These are phyloP conservation scores for Carallia brachiata DNA, from an alignment of 345 rosid genomes.

Conservation along the genomic window DNA sequence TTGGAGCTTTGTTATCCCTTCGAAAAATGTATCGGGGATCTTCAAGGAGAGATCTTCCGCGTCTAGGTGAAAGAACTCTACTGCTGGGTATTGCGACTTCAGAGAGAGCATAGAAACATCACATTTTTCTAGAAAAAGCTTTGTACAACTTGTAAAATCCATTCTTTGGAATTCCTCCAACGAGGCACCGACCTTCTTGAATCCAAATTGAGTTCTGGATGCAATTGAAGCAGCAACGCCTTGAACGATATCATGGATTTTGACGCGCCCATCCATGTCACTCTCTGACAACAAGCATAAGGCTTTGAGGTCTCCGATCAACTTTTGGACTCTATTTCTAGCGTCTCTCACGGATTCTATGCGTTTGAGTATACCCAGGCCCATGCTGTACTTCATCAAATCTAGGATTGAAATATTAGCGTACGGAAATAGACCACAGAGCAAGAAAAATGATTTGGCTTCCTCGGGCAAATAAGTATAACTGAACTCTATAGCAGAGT, in stretches of 20 bases:
- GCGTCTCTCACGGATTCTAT: not conserved
- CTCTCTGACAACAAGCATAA: not conserved
- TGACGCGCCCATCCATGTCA: not conserved
- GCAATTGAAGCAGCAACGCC: not conserved
- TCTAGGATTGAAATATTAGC: not conserved
- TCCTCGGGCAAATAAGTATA: constrained; percentile 5
- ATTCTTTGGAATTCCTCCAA: not conserved
- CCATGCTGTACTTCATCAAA: constrained; percentile 2
- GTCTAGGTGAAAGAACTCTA: not conserved
- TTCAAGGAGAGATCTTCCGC: accelerated
- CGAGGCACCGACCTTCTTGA: not conserved
- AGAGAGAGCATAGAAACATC: not conserved
- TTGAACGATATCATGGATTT: constrained; percentile 8
- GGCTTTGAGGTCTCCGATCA: not conserved
- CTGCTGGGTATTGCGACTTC: constrained; percentile 15
- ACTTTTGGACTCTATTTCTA: not conserved
- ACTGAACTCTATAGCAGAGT: not conserved
- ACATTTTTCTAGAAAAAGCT: not conserved
- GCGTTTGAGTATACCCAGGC: constrained; percentile 4
- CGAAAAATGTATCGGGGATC: constrained; percentile 18
- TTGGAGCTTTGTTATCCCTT: constrained; percentile 16
- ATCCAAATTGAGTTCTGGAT: not conserved
- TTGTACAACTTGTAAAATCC: not conserved
- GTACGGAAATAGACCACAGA: constrained; percentile 13
- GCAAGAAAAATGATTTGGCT: constrained; percentile 2